phyloP scores from a whole-genome alignment of 805 yeast species.

The Maudiozyma barnettii region DNA sequence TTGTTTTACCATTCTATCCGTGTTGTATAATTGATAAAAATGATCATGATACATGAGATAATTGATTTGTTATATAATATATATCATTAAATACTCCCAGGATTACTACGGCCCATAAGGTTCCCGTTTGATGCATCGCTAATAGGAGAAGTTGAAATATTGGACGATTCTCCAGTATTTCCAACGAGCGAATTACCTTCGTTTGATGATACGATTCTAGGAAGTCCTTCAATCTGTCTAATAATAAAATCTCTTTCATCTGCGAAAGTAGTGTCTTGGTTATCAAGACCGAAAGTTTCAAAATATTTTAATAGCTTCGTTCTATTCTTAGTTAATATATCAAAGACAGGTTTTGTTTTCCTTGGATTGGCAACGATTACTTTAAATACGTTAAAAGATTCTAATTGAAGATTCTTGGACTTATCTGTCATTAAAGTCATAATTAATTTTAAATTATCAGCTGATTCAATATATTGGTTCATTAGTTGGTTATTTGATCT shows the following conservation, averaged over 20 bases:
- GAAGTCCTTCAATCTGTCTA: constrained; percentile 61
- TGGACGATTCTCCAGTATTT: not conserved
- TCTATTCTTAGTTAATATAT: constrained; percentile 76
- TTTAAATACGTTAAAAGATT: constrained; percentile 89
- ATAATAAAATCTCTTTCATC: constrained; percentile 79
- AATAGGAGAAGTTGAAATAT: not conserved
- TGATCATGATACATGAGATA: not conserved
- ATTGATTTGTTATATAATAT: not conserved
- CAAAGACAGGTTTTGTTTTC: constrained; percentile 68
- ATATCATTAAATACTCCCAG: not conserved
- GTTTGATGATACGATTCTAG: constrained; percentile 39
- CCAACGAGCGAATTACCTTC: constrained; percentile 1
- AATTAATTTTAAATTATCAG: constrained; percentile 73
- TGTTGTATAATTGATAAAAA: not conserved
- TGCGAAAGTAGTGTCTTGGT: constrained; percentile 51
- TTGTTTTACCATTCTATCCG: not conserved
- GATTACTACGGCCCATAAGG: not conserved
- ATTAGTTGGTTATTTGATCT: constrained; percentile 64
- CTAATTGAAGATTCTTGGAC: constrained; percentile 79
- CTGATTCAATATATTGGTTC: constrained; percentile 66
- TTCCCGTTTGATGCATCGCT: not conserved
- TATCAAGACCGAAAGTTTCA: constrained; percentile 47
- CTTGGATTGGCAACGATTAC: constrained; percentile 95
- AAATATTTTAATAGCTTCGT: constrained; percentile 65
- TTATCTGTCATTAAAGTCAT: constrained; percentile 84